These are phyloP conservation scores for Brassica rapa DNA, from an alignment of 345 rosid species.

Conservation along the genomic window DNA sequence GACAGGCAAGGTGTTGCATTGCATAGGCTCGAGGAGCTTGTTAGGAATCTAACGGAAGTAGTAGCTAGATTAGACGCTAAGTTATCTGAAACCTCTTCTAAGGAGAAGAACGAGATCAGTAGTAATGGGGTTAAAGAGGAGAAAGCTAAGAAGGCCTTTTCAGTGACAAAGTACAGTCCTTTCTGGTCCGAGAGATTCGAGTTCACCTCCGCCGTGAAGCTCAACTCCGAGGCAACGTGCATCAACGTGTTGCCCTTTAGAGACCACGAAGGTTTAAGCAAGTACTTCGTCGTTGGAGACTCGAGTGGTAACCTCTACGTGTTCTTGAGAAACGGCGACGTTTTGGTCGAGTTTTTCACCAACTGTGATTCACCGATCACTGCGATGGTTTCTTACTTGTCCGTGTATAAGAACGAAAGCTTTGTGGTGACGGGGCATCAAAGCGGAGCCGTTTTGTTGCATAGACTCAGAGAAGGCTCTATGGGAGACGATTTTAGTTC, in stretches of 20 bases:
- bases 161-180: constrained; percentile 70
- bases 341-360: constrained; percentile 62
- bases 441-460: constrained; percentile 64
- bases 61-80: constrained; percentile 64
- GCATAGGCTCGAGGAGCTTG: constrained; percentile 68
- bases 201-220: constrained; percentile 78
- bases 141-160: constrained; percentile 47
- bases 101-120: constrained; percentile 5
- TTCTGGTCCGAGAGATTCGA: constrained; percentile 92
- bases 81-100: constrained; percentile 8
- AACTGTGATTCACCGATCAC: constrained; percentile 58
- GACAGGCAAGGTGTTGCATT: constrained; percentile 40
- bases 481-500: constrained; percentile 71
- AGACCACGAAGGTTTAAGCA: constrained; percentile 77
- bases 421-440: constrained; percentile 73
- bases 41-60: constrained; percentile 66
- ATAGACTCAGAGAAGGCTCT: constrained; percentile 60
- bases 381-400: constrained; percentile 74
- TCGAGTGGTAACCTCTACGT: constrained; percentile 72
- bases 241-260: constrained; percentile 74
- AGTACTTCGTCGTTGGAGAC: constrained; percentile 90
- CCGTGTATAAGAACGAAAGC: constrained; percentile 77
- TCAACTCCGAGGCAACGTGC: constrained; percentile 67
- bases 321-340: constrained; percentile 80
- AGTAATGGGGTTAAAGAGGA: constrained; percentile 42